phyloP scores from a whole-genome alignment of 805 yeast species.

The Metschnikowia hibisci region DNA sequence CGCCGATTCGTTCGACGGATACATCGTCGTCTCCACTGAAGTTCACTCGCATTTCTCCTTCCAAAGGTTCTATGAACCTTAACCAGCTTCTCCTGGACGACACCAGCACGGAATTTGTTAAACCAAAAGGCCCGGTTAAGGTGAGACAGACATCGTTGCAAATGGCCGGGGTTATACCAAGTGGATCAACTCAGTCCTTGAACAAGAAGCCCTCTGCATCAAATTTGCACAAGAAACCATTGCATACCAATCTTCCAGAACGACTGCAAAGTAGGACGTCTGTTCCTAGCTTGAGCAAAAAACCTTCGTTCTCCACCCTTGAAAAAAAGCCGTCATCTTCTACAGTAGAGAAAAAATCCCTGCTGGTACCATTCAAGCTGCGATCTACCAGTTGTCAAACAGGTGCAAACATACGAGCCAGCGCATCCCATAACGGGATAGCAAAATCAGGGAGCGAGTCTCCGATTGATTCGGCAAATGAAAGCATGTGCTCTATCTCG shows the following conservation, averaged over 20 bases:
- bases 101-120: constrained; percentile 17
- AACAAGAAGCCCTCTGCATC: background rate
- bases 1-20: background rate
- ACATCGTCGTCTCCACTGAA: constrained; percentile 13
- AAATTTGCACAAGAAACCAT: constrained; percentile 10
- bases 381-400: background rate
- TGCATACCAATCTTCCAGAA: constrained; percentile 5
- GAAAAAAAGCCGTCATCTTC: constrained; percentile 17
- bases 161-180: constrained; percentile 30
- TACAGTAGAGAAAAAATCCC: constrained; percentile 10
- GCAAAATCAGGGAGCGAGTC: no score
- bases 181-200: constrained; percentile 1
- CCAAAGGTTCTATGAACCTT: constrained; percentile 37
- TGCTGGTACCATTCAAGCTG: background rate
- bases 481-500: background rate
- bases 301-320: constrained; percentile 12
- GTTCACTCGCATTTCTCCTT: constrained; percentile 32
- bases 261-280: constrained; percentile 19
- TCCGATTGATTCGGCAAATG: background rate
- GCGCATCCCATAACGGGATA: background rate
- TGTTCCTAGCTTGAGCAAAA: constrained; percentile 8
- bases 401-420: constrained; percentile 1
- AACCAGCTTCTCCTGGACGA: constrained; percentile 27
- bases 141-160: constrained; percentile 30
- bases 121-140: constrained; percentile 24